phyloP scores from a whole-genome alignment of 768 basidiomycete species.

The Lanmaoa rubissima region DNA sequence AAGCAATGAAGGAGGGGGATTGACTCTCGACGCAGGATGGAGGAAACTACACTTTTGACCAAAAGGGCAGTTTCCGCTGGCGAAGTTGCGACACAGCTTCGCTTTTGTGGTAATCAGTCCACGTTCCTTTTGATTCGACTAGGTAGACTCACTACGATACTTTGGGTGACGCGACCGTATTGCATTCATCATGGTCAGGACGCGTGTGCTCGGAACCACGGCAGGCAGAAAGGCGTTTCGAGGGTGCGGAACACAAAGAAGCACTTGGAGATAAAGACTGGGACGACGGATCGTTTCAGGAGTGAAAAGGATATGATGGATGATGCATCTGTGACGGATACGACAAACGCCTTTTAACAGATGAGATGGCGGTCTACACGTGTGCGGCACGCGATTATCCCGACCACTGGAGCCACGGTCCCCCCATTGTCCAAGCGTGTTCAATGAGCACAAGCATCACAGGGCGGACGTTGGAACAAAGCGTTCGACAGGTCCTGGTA shows the following conservation, averaged over 20 bases:
- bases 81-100: constrained; percentile 38
- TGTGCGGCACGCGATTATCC: constrained; percentile 34
- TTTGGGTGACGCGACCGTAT: constrained; percentile 19
- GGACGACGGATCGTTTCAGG: neutral
- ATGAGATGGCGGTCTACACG: constrained; percentile 31
- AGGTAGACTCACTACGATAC: constrained; percentile 32
- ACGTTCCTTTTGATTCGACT: neutral
- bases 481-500: constrained; percentile 5
- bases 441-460: neutral
- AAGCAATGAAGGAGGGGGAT: constrained; percentile 15
- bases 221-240: neutral
- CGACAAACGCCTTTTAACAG: constrained; percentile 28
- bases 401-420: constrained; percentile 11
- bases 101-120: constrained; percentile 22
- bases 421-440: constrained; percentile 16
- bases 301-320: constrained; percentile 9
- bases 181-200: constrained; percentile 7
- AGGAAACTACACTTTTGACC: constrained; percentile 40
- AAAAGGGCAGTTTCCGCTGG: constrained; percentile 36
- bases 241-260: neutral
- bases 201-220: constrained; percentile 4
- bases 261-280: neutral
- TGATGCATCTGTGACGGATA: constrained; percentile 23
- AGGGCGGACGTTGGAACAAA: constrained; percentile 8
- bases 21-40: constrained; percentile 25